Base-by-base conservation (phyloP, 176 grass and related monocot species). In the Saccharum officinarum region DNA sequence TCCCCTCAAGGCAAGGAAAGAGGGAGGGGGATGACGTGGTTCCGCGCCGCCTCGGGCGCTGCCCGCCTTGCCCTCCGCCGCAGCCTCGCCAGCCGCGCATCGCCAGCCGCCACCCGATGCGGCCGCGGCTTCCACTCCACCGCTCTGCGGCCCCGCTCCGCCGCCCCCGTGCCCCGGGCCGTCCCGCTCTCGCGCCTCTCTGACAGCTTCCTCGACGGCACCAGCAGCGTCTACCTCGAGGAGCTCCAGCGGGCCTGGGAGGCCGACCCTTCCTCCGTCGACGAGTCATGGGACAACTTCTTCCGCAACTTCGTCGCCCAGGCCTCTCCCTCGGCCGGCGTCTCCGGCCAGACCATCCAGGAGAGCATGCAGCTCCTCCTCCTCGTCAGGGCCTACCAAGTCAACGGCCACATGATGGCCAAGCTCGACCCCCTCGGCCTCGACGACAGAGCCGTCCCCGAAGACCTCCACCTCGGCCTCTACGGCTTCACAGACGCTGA, bases 391-490 rank as follows among this genome's bases (percentile, higher is more conserved):
- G 93, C 93, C 52, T 95, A 95, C 83, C 96, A 98, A 63, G 96
- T 98, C 55, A 98, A 92, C 65, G 96, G 96, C 41, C 96, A 98
- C 85, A 91, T 95, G 93, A 95, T 89, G 77, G 91, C 96, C 2
- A 86, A 81, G 70, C 83, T 98, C 73, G 93, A 98, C 85, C 96
- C 96, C 15, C 81, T 95, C 36, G 54, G 83, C 18, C 84, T 98
- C 46, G 93, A 98, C 37, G 36, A 92, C 76, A 86, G 91, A 4
- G 65, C 78, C 45, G 57, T 94, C 1, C 88, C 93, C 0, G 93
- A 98, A 0, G 93, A 94, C 82, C 85, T 98, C 12, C 78, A 86
- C 70, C 86, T 94, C 14, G 10, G 72, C 20, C 25, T 92, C 13
- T 92, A 98, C 49, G 96, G 91, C 68, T 98, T 98, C 83, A 89